phyloP scores from a whole-genome alignment of 2,329 filamentous ascomycete species.

The Arthrobotrys iridis region DNA sequence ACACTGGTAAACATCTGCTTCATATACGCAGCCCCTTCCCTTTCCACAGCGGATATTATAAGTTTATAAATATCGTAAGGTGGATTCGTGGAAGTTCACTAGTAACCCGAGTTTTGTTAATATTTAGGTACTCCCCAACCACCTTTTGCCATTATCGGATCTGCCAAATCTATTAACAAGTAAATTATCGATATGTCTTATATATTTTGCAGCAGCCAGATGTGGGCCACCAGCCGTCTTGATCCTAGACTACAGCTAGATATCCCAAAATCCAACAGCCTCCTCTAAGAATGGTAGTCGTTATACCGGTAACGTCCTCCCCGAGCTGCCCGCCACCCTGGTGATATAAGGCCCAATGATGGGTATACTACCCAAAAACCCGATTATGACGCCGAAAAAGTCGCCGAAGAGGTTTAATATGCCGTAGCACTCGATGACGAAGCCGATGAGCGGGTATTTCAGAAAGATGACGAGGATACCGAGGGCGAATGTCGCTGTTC shows the following conservation, averaged over 20 bases:
- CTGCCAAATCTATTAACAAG: too few relatives aligned
- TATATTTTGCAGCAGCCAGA: too few relatives aligned
- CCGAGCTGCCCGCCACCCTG: constrained; percentile 70
- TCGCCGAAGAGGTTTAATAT: constrained; percentile 95
- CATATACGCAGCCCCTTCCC: neutral
- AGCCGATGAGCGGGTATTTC: constrained; percentile 90
- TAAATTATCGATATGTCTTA: too few relatives aligned
- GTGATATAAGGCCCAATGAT: constrained; percentile 88
- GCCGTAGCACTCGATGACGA: constrained; percentile 89
- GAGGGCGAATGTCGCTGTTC: constrained; percentile 84
- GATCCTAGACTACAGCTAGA: too few relatives aligned
- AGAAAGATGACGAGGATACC: constrained; percentile 87
- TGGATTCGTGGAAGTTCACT: too few relatives aligned
- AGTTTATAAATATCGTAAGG: too few relatives aligned
- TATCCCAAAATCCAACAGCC: neutral
- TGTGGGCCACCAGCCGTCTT: too few relatives aligned
- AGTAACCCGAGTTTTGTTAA: too few relatives aligned
- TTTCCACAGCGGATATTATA: too few relatives aligned
- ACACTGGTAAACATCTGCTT: too few relatives aligned
- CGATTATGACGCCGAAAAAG: constrained; percentile 90
- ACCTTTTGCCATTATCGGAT: too few relatives aligned
- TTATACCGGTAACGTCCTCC: constrained; percentile 46
- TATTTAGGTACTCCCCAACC: too few relatives aligned
- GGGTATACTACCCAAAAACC: constrained; percentile 85
- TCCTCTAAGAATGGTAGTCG: neutral